A percentile compares a stretch with the other conserved stretches of the same genome.
These are phyloP conservation scores for Gaultheria prostrata DNA, from an alignment of 148 eudicot species.

Conservation along the genomic window DNA sequence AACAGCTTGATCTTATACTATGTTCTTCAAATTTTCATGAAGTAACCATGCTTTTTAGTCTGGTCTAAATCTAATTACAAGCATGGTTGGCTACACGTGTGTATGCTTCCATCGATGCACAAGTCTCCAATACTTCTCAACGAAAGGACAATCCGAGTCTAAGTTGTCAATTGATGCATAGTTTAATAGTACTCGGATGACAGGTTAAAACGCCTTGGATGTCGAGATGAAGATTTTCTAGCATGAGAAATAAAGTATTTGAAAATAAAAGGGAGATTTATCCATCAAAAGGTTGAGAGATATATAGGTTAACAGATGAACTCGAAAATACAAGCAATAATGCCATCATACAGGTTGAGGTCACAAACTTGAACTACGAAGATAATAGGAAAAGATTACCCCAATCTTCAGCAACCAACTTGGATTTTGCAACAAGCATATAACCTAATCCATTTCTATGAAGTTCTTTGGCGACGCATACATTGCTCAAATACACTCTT, in stretches of 20 bases:
- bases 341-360: neutral
- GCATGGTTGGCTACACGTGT: neutral
- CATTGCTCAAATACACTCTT: slow-evolving; percentile 86
- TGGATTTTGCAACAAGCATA: slow-evolving; percentile 55
- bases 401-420: slow-evolving; percentile 78
- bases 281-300: neutral
- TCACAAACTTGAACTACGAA: neutral
- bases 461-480: slow-evolving; percentile 88
- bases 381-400: slow-evolving; percentile 37
- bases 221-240: neutral
- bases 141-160: neutral
- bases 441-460: slow-evolving; percentile 76
- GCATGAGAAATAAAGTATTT: neutral
- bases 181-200: neutral
- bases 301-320: neutral
- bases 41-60: neutral
- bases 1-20: neutral
- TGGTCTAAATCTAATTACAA: neutral
- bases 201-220: neutral
- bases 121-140: neutral
- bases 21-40: neutral
- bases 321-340: neutral
- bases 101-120: neutral
- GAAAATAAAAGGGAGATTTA: neutral
- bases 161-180: neutral